These are phyloP conservation scores for Hygrophila difformis DNA, from an alignment of 257 asterid genomes.

Conservation along the genomic window DNA sequence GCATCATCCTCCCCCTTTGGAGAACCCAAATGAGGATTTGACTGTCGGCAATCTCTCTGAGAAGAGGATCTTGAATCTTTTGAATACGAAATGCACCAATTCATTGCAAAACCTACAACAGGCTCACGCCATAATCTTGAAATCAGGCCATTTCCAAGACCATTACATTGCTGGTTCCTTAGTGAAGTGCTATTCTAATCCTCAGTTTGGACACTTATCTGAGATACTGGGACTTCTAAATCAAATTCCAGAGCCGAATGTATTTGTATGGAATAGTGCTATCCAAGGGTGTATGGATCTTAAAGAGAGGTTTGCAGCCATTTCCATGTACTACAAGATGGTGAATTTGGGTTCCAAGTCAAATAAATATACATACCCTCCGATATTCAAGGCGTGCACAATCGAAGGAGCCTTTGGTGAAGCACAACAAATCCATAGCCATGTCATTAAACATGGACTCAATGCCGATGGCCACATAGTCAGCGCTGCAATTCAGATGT, in stretches of 20 bases:
- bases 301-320: constrained; percentile 18
- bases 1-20: constrained; percentile 10
- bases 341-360: constrained; percentile 24
- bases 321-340: constrained; percentile 27
- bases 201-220: constrained; percentile 23
- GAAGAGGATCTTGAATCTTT: constrained; percentile 27
- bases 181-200: constrained; percentile 35
- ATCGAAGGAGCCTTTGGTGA: constrained; percentile 18
- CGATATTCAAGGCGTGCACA: constrained; percentile 34
- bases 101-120: constrained; percentile 31
- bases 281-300: constrained; percentile 33
- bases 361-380: constrained; percentile 35
- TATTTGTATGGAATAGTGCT: constrained; percentile 32
- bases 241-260: constrained; percentile 33
- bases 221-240: constrained; percentile 16
- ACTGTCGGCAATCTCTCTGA: constrained; percentile 15
- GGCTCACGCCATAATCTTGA: constrained; percentile 35
- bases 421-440: constrained; percentile 33
- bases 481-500: constrained; percentile 44
- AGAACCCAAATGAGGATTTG: constrained; percentile 9
- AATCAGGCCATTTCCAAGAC: constrained; percentile 36
- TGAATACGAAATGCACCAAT: constrained; percentile 31
- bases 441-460: constrained; percentile 26
- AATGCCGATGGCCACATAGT: constrained; percentile 20
- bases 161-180: constrained; percentile 37